These are phyloP conservation scores for Solanum peruvianum DNA, from an alignment of 257 asterid genomes.

Conservation along the genomic window DNA sequence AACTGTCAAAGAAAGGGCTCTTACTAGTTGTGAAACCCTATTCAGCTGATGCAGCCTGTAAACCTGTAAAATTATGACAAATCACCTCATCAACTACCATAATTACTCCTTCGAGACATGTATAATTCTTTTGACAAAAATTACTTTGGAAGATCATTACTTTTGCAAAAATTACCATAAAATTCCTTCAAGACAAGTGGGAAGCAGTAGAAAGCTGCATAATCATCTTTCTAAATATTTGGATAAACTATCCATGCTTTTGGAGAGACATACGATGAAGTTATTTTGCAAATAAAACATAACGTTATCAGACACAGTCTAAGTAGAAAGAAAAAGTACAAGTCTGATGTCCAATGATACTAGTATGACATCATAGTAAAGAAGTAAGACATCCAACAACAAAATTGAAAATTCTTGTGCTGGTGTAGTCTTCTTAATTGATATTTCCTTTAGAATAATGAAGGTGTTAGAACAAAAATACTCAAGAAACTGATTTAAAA, in stretches of 20 bases:
- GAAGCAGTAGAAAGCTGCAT: background rate
- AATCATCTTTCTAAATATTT: background rate
- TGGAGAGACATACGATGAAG: background rate
- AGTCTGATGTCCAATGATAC: background rate
- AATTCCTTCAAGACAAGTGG: background rate
- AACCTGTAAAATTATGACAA: slow-evolving; percentile 29
- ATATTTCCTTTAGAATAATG: background rate
- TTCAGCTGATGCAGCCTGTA: slow-evolving; percentile 95
- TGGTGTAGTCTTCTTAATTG: background rate
- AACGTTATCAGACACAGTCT: background rate
- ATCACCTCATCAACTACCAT: background rate
- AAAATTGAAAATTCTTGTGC: background rate
- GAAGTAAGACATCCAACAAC: background rate
- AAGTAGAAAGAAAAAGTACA: background rate
- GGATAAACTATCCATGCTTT: background rate
- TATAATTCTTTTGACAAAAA: background rate
- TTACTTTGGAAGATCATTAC: background rate
- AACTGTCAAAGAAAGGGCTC: slow-evolving; percentile 83
- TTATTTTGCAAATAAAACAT: background rate
- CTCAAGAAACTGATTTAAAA: too few species aligned
- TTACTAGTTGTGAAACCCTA: slow-evolving; percentile 88
- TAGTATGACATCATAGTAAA: background rate
- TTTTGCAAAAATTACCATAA: background rate
- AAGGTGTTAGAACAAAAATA: too few species aligned
- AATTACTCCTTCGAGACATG: background rate